Evolutionary conservation across 2,329 filamentous ascomycete species (phyloP).

Genomic region (Salinomyces thailandicus): DNA sequence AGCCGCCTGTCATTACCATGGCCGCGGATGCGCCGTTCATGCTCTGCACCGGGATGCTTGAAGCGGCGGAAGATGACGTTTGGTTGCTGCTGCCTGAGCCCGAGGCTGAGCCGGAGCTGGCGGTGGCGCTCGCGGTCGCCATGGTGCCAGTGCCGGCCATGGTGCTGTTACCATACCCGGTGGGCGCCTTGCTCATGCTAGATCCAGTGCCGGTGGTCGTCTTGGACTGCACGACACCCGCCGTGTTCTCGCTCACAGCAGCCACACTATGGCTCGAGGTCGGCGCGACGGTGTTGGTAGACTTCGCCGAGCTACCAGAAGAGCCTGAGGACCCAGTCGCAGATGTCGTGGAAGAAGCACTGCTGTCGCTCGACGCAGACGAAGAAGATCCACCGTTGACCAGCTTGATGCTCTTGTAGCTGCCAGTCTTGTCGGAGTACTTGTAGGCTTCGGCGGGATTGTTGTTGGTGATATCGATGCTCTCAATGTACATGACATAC

Average conservation of each 20-base stretch:
- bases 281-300: constrained; percentile 14
- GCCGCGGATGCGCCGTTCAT: constrained; percentile 11
- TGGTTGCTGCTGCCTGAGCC: not conserved
- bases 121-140: constrained; percentile 3
- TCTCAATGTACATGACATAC: constrained; percentile 43
- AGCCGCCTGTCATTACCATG: constrained; percentile 10
- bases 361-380: constrained; percentile 1
- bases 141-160: constrained; percentile 8
- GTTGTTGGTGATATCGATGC: constrained; percentile 43
- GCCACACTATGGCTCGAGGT: constrained; percentile 18
- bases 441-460: constrained; percentile 41
- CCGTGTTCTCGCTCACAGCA: constrained; percentile 12
- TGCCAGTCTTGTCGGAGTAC: constrained; percentile 40
- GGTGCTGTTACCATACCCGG: constrained; percentile 1
- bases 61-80: constrained; percentile 6
- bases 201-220: constrained; percentile 18
- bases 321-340: constrained; percentile 1
- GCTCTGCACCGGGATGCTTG: constrained; percentile 3
- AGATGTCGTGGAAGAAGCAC: not conserved
- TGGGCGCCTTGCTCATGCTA: constrained; percentile 18
- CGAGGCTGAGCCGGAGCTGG: not conserved
- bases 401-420: constrained; percentile 40
- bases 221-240: constrained; percentile 9
- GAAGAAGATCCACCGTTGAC: constrained; percentile 12
- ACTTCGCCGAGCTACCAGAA: not conserved